A percentile compares a stretch with the other conserved stretches of the same genome.
Conservation (phyloP, 2,329 filamentous ascomycete species). For the Trichoderma sp. region DNA sequence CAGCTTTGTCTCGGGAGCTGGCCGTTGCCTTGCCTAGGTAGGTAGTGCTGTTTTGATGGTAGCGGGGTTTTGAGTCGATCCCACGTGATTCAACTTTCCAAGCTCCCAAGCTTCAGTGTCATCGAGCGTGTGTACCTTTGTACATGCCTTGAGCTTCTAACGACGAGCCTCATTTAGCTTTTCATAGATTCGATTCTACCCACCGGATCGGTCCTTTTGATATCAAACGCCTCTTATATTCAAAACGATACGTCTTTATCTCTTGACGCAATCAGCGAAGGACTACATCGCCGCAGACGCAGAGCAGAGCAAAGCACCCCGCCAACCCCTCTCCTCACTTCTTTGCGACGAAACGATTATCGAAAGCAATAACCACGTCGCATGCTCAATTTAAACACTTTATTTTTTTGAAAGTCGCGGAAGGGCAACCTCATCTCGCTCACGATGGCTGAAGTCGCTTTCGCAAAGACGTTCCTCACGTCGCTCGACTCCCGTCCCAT, state of each 20-base stretch:
- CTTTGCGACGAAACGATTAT: too few species aligned
- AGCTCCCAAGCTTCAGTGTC: not conserved
- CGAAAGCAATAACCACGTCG: not conserved
- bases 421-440: not conserved
- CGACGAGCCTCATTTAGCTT: not conserved
- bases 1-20: slow-evolving; percentile 3
- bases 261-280: not conserved
- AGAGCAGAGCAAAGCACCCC: too few species aligned
- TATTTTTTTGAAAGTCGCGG: too few species aligned
- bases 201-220: not conserved
- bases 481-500: slow-evolving; percentile 75
- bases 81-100: slow-evolving; percentile 17
- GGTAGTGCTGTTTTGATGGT: not conserved
- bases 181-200: not conserved
- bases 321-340: too few species aligned
- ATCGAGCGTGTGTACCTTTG: not conserved
- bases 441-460: slow-evolving; percentile 77
- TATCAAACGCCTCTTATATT: not conserved
- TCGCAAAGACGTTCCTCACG: slow-evolving; percentile 81
- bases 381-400: too few species aligned
- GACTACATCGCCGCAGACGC: too few species aligned
- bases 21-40: not conserved
- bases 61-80: slow-evolving; percentile 2
- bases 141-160: not conserved
- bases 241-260: not conserved